Evolutionary conservation across 768 basidiomycete species (phyloP).

Genomic region (Leccinellum albellum): DNA sequence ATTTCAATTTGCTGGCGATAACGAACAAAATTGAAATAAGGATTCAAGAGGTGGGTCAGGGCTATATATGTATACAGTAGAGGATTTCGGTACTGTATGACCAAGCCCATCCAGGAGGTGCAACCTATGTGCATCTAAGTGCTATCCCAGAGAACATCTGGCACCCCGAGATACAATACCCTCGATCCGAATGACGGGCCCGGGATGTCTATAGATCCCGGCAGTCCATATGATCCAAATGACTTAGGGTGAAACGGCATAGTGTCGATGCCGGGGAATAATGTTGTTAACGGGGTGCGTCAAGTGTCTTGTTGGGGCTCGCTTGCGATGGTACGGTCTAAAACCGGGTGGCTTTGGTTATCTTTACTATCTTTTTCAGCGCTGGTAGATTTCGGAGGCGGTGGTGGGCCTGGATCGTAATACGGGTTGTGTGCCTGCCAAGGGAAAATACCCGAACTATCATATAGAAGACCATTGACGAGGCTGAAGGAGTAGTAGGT

Average conservation of each 20-base stretch:
- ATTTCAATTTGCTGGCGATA: neutral
- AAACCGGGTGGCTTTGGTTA: neutral
- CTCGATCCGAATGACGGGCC: neutral
- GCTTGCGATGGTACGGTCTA: neutral
- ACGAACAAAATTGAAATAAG: neutral
- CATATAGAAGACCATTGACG: slow-evolving; percentile 43
- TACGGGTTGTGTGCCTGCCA: slow-evolving; percentile 63
- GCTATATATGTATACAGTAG: neutral
- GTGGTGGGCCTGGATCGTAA: slow-evolving; percentile 71
- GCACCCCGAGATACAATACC: neutral
- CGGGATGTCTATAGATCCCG: neutral
- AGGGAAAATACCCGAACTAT: slow-evolving; percentile 29
- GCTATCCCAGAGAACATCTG: neutral
- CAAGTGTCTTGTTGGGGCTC: neutral
- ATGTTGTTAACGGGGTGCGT: neutral
- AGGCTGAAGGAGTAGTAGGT: slow-evolving; percentile 58
- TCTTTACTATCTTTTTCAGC: slow-evolving; percentile 6
- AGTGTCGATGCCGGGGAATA: neutral
- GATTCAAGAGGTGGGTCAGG: neutral
- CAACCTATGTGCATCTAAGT: neutral
- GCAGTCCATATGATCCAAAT: neutral
- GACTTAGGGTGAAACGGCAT: neutral
- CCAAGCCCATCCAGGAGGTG: neutral
- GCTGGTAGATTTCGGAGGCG: slow-evolving; percentile 41
- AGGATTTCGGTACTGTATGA: neutral